Evolutionary conservation across 306 rosid species (phyloP).

Genomic region (apple (Malus domestica)): ASM211411v1 NC_041803.1:19007001-19007500

Average conservation of each 20-base stretch:
- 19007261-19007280: constrained; percentile 95
- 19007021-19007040: constrained; percentile 79
- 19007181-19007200: constrained; percentile 95
- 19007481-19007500: constrained; percentile 70
- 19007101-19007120: constrained; percentile 97
- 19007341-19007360: constrained; percentile 76
- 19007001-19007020: constrained; percentile 99
- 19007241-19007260: constrained; percentile 85
- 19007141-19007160: constrained; percentile 93
- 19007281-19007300: constrained; percentile 92
- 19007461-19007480: constrained; percentile 69
- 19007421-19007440: constrained; percentile 94
- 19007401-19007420: constrained; percentile 72
- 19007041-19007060: constrained; percentile 44
- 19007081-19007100: constrained; percentile 89
- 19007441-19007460: constrained; percentile 95
- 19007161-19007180: constrained; percentile 88
- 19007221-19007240: constrained; percentile 91
- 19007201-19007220: constrained; percentile 94
- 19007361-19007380: constrained; percentile 81
- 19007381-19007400: constrained; percentile 91
- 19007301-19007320: constrained; percentile 95
- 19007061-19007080: constrained; percentile 39
- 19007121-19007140: constrained; percentile 88
- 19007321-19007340: constrained; percentile 83